Evolutionary conservation across 805 yeast genomes (phyloP).

Genomic region (Huiozyma sinensis): DNA sequence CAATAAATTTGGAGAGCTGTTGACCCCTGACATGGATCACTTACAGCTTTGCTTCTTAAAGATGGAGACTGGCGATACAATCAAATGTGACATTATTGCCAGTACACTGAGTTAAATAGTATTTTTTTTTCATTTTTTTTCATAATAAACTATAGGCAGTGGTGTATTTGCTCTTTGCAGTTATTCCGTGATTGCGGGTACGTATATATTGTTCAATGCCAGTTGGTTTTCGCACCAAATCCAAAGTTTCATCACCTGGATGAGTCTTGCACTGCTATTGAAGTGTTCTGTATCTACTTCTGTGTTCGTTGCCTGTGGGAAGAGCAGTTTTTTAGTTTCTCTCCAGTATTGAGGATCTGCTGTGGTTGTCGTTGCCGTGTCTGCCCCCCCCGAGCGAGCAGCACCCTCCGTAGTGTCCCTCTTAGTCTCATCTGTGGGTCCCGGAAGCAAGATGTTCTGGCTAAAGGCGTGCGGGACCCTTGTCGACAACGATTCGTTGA

Average conservation of each 20-base stretch:
- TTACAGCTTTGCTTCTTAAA: conserved; percentile 40
- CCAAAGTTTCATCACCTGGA: conserved; percentile 51
- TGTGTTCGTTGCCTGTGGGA: background rate
- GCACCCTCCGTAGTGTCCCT: no score
- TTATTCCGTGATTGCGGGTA: background rate
- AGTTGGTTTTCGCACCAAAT: conserved; percentile 51
- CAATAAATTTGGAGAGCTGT: conserved; percentile 24
- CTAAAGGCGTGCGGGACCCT: no score
- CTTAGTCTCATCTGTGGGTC: no score
- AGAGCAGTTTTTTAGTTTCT: conserved; percentile 1
- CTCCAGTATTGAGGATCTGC: conserved; percentile 1
- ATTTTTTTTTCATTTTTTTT: no score
- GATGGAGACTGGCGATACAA: conserved; percentile 42
- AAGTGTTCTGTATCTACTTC: background rate
- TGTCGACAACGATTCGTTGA: no score
- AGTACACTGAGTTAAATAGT: no score
- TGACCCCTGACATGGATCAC: conserved; percentile 29
- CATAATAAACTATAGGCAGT: no score
- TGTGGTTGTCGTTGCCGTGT: background rate
- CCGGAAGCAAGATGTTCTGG: no score
- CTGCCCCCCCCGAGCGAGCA: no score
- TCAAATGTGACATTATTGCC: conserved; percentile 25
- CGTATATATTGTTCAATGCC: conserved; percentile 25
- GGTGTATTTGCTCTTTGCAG: no score
- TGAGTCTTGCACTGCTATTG: conserved; percentile 8